Percentiles rank a stretch among this genome's conserved stretches.
phyloP scores from a whole-genome alignment of 202 grass and related monocot species.

The Sporobolus alterniflorus region DNA sequence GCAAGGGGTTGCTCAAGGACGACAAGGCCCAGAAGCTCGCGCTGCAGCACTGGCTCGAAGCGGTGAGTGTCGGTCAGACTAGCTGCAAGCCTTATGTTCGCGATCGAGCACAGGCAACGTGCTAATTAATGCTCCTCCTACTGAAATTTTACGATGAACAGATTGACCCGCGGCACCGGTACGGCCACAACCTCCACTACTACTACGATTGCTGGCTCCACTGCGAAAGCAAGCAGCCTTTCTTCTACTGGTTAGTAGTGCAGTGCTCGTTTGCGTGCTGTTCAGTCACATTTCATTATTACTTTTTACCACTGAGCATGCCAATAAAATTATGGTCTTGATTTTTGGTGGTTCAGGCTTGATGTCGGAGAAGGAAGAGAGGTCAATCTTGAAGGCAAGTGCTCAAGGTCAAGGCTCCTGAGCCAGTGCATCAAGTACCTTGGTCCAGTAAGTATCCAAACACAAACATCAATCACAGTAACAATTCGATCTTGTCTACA shows the following conservation, averaged over 20 bases:
- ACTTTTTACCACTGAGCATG: not conserved
- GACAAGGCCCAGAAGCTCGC: conserved; percentile 94
- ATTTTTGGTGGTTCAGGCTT: conserved; percentile 56
- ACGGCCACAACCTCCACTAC: conserved; percentile 94
- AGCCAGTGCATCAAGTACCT: conserved; percentile 98
- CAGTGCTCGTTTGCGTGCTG: not conserved
- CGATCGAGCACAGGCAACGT: not conserved
- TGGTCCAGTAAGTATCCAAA: conserved; percentile 74
- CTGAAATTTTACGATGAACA: conserved; percentile 34
- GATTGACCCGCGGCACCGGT: conserved; percentile 97
- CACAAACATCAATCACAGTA: not conserved
- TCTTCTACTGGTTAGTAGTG: conserved; percentile 91
- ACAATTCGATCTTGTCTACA: not conserved
- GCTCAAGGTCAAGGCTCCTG: conserved; percentile 67
- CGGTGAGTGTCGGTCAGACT: conserved; percentile 42
- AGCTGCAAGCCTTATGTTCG: not conserved
- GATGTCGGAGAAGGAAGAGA: conserved; percentile 94
- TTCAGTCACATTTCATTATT: not conserved
- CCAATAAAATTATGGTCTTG: conserved; percentile 13
- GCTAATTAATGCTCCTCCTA: conserved; percentile 17
- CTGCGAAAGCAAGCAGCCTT: conserved; percentile 92
- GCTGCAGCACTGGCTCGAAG: conserved; percentile 97
- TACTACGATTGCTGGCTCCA: conserved; percentile 91
- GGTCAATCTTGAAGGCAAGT: conserved; percentile 74
- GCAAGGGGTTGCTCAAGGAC: conserved; percentile 92